Base-by-base conservation (phyloP, 768 basidiomycete species). In the Agaricus subrufescens region DNA sequence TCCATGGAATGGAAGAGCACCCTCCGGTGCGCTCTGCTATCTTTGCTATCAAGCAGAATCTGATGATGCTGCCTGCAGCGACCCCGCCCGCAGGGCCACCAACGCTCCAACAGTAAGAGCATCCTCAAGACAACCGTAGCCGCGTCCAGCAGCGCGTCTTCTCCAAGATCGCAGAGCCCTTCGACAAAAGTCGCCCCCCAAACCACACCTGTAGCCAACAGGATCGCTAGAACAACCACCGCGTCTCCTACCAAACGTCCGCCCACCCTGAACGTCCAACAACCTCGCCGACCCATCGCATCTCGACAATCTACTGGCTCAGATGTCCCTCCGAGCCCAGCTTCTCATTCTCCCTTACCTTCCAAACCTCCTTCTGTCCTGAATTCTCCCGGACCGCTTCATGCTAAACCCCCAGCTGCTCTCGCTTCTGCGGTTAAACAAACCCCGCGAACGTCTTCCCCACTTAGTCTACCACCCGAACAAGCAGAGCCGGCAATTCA, bases 131-230 rank as follows among this genome's bases (percentile, higher is more conserved):
- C 60, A 29, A 31, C 47, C 37, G 25, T 47, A 51, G n/a, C 53
- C 68, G 12, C 75, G 26, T 76, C 79, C 5, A 74, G 78, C 23
- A 65, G 73, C 48, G 68, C 73, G 31, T 82, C 85, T 29, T 85
- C 87, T 15, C 81, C 86, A 8, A 84, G 89, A 19, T 81, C 89
- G 6, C 68, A 71, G 3, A 91, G 87, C 65, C 89, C 89, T 19
- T 75, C 71, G 26, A 86, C 48, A 2, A 86, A 64, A 70, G 77
- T 14, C 66, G 75, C 42, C 59, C 66, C 59, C 37, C 63, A 60
- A 34, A 63, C 72, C 6, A 63, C 74, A 4, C 67, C 58, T 14
- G 27, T 42, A 38, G 6, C 46, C 30, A 39, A 29, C 29, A 47
- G 31, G 43, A 30, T 54, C 37, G 46, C 65, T 15, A 56, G 65